A percentile compares a stretch with the other conserved stretches of the same genome.
These are phyloP conservation scores for Circinella umbellata DNA, from an alignment of 371 early-diverging fungal species.

Conservation along the genomic window DNA sequence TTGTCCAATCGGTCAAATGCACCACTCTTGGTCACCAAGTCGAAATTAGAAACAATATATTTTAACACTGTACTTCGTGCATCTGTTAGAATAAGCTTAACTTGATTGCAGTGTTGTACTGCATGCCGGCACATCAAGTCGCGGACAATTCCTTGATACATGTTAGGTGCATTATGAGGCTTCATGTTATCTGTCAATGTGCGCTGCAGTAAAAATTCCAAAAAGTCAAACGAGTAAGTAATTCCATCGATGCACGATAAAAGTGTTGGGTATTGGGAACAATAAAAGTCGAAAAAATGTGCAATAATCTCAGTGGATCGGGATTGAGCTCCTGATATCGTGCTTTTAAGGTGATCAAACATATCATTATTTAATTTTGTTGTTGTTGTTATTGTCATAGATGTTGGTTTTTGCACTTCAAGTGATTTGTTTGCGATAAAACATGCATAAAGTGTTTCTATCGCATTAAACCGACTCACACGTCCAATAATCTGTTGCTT, in stretches of 20 bases:
- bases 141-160: slow-evolving; percentile 46
- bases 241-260: slow-evolving; percentile 51
- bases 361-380: slow-evolving; percentile 12
- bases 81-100: slow-evolving; percentile 33
- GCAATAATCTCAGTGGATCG: slow-evolving; percentile 35
- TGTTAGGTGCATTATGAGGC: slow-evolving; percentile 30
- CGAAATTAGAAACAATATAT: slow-evolving; percentile 31
- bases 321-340: slow-evolving; percentile 28
- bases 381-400: background rate
- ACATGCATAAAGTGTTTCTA: slow-evolving; percentile 27
- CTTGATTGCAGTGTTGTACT: slow-evolving; percentile 39
- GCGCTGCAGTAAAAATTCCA: slow-evolving; percentile 36
- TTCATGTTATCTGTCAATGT: slow-evolving; percentile 41
- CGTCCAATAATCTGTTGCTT: slow-evolving; percentile 11
- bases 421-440: slow-evolving; percentile 12
- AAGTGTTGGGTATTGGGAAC: slow-evolving; percentile 42
- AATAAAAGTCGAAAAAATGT: slow-evolving; percentile 38
- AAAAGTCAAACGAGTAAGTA: slow-evolving; percentile 42
- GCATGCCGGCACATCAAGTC: slow-evolving; percentile 46
- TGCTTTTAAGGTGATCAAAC: slow-evolving; percentile 30
- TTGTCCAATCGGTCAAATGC: slow-evolving; percentile 32
- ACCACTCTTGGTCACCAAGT: slow-evolving; percentile 26
- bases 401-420: background rate
- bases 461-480: slow-evolving; percentile 21
- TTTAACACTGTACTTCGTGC: slow-evolving; percentile 34